Conservation (phyloP, 495 filamentous ascomycete species). For the Daldinia bambusicola region DNA sequence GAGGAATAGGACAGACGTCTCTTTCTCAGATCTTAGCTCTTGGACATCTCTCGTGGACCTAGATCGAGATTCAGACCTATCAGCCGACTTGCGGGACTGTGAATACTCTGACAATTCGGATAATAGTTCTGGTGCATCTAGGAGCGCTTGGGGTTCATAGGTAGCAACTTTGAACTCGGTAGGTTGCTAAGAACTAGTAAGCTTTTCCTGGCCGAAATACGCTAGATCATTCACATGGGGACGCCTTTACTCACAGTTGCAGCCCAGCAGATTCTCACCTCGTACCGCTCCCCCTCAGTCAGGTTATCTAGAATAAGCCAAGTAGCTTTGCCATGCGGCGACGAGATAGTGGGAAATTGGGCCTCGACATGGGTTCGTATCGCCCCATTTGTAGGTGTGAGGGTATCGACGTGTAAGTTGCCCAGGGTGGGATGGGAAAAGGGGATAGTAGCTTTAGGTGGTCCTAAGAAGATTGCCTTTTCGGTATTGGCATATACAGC, state of each 20-base stretch:
- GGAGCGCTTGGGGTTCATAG: conserved; percentile 66
- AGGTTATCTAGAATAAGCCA: conserved; percentile 90
- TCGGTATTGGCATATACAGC: conserved; percentile 76
- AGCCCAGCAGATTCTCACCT: conserved; percentile 93
- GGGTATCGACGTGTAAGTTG: conserved; percentile 70
- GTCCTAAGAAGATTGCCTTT: conserved; percentile 88
- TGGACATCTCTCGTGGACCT: conserved; percentile 10
- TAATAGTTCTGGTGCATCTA: conserved; percentile 69
- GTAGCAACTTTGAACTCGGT: conserved; percentile 78
- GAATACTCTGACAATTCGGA: conserved; percentile 73
- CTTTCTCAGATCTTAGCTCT: conserved; percentile 27
- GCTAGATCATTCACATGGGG: background rate
- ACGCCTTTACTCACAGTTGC: conserved; percentile 75
- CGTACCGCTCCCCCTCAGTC: conserved; percentile 78
- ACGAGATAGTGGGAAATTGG: conserved; percentile 67
- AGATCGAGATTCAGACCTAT: conserved; percentile 15
- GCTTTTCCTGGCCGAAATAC: conserved; percentile 12
- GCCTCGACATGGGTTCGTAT: conserved; percentile 71
- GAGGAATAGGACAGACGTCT: conserved; percentile 77
- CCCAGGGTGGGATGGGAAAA: conserved; percentile 67
- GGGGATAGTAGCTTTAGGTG: conserved; percentile 63
- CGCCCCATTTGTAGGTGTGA: conserved; percentile 66
- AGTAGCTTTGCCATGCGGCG: conserved; percentile 69
- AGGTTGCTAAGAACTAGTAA: conserved; percentile 75
- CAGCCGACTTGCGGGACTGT: conserved; percentile 55